Conservation (phyloP, 495 filamentous ascomycete genomes). For the Hypoxylon lenormandii region DNA sequence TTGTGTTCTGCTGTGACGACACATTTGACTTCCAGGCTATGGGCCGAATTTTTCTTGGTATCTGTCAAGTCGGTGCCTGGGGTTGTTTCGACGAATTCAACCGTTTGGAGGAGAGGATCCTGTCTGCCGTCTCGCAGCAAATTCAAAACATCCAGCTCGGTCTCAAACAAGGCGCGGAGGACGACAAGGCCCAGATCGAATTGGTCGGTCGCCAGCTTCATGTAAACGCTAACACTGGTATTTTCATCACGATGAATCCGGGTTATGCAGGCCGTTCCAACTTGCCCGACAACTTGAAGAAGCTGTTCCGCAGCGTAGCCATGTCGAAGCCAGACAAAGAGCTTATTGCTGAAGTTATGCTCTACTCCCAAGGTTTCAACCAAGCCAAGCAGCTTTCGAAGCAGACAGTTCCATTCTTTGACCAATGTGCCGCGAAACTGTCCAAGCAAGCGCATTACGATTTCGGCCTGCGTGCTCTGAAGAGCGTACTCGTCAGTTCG, state of each 20-base stretch:
- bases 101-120: slow-evolving; percentile 92
- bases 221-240: slow-evolving; percentile 92
- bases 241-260: slow-evolving; percentile 99
- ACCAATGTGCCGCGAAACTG: slow-evolving; percentile 79
- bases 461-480: slow-evolving; percentile 95
- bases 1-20: slow-evolving; percentile 99
- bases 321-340: slow-evolving; percentile 99
- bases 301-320: slow-evolving; percentile 97
- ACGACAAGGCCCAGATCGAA: slow-evolving; percentile 87
- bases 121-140: slow-evolving; percentile 97
- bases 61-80: slow-evolving; percentile 99
- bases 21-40: slow-evolving; percentile 99
- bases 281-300: slow-evolving; percentile 97
- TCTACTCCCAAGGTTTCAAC: slow-evolving; percentile 98
- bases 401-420: slow-evolving; percentile 97
- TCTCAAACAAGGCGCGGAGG: slow-evolving; percentile 79
- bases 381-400: slow-evolving; percentile 92
- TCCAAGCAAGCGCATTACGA: slow-evolving; percentile 99
- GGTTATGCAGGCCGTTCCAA: slow-evolving; percentile 98
- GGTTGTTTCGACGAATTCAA: slow-evolving; percentile 99
- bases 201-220: slow-evolving; percentile 86
- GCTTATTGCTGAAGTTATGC: slow-evolving; percentile 98
- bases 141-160: slow-evolving; percentile 99
- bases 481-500: slow-evolving; percentile 97
- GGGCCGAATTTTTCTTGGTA: slow-evolving; percentile 98